Evolutionary conservation across 306 rosid genomes (phyloP), one percentile per base, ranked within the genome.

Genomic region (Trifolium subterraneum): DNA sequence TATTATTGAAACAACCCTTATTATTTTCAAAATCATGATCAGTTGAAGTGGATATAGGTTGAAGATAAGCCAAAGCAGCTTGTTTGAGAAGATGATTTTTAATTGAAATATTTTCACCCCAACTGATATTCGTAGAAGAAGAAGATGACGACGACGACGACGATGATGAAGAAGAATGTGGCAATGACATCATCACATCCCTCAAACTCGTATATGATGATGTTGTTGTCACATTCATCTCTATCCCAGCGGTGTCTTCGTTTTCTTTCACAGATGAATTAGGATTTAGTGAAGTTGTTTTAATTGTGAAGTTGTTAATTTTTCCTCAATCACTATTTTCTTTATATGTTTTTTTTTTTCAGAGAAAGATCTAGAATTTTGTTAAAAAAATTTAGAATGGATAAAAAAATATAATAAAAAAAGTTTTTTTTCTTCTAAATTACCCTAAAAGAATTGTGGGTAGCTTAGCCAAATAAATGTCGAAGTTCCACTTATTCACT

Each of bases 51-150:
- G 87, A 76, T 86, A 84, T 85, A 14, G 91, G 93, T 73, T 80
- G 86, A 9, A 92, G 89, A 62, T 92, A 92, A 11, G 93, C 87
- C 41, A 88, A 25, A 11, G 91, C 96, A 8, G 97, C 97, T n/a
- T 85, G 88, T 70, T 88, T 89, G 5, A 92, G 84, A 1, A 92
- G 86, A 0, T 85, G 91, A 18, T 92, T 89, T 75, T 86, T 87
- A 75, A 89, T 83, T 10, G 87, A 86, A 68, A 89, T 68, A 68
- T 81, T 64, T 76, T 89, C 84, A 73, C 79, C 25, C 88, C 88
- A 84, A 80, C 84, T 85, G 2, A 83, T 70, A 50, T 71, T 72
- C 15, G 12, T 45, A 8, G 82, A 41, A 3, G 47, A 41, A 36
- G 8, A 29, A 0, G 33, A 29, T 4, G 33, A 29, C 0, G 33